Evolutionary conservation across 2,329 filamentous ascomycete species (phyloP), one percentile per base, ranked within the genome.

Genomic region (Arthroderma sp.): DNA sequence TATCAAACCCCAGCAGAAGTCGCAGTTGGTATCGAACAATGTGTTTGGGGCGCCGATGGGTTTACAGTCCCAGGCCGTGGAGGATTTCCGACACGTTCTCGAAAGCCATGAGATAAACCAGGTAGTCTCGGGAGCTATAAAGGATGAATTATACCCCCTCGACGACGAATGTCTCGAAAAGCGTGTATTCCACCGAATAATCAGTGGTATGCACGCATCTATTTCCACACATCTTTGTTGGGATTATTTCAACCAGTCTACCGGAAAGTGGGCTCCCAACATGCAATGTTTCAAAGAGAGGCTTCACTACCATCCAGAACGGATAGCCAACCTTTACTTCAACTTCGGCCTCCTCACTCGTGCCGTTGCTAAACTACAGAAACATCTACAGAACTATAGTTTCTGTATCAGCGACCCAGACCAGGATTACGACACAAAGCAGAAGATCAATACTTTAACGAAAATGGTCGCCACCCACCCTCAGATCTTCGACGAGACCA

Each of bases 121-220:
- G 64, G 78, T 83, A 56, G 76, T 80, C n/a, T 61, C 61, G 15
- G 55, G 56, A 35, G 58, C 56, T 17, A 51, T 55, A 55, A 65
- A 66, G 6, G 73, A 78, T 60, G 74, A 78, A 6, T 80, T 81
- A 0, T 76, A 91, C 54, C 87, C 93, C 63, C 79, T 84, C 52
- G 90, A 95, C 63, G 91, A 96, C 64, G 88, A 95, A 68, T 98
- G 93, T 67, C 76, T 98, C 23, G 93, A 98, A 77, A 97, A 98
- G 79, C 86, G 93, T n/a, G 93, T 97, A 38, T 98, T 98, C 71
- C 93, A 97, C 74, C 82, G 91, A 5, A 84, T 98, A 61, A 83
- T 98, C 61, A 95, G 90, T 55, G 93, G 93, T 44, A 96, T 98
- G 93, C 93, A 98, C 71, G 89, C 93, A 15, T 95, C 91, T 62